Percentiles rank a stretch among this genome's conserved stretches.
Conservation (phyloP, 495 filamentous ascomycete species). For the Venustampulla echinocandica region DNA sequence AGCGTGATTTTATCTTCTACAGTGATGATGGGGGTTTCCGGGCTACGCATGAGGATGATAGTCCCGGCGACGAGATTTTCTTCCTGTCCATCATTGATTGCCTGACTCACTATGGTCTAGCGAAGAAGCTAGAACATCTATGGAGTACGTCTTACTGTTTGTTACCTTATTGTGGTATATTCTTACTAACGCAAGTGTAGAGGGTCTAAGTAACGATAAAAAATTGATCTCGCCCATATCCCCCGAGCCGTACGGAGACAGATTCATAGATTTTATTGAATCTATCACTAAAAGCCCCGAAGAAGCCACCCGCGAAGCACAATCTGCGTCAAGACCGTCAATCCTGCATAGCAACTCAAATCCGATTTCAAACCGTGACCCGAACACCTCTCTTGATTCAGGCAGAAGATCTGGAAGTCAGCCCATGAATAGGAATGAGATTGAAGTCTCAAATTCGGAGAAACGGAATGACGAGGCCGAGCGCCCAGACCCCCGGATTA, state of each 20-base stretch:
- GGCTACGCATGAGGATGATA: conserved; percentile 85
- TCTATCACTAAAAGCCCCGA: conserved; percentile 83
- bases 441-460: conserved; percentile 34
- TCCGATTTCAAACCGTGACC: conserved; percentile 19
- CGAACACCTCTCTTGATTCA: conserved; percentile 16
- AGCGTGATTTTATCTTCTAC: conserved; percentile 64
- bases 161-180: background rate
- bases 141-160: conserved; percentile 13
- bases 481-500: conserved; percentile 35
- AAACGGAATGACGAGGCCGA: conserved; percentile 43
- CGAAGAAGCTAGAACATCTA: conserved; percentile 20
- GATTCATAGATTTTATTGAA: conserved; percentile 88
- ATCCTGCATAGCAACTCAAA: conserved; percentile 20
- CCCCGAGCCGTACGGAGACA: conserved; percentile 82
- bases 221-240: conserved; percentile 89
- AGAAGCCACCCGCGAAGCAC: conserved; percentile 59
- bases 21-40: conserved; percentile 87
- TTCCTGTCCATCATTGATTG: conserved; percentile 98
- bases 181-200: conserved; percentile 59
- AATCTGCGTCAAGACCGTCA: conserved; percentile 29
- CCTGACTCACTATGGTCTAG: conserved; percentile 57
- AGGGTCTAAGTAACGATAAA: conserved; percentile 73
- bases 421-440: conserved; percentile 37
- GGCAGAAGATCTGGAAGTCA: conserved; percentile 26
- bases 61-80: conserved; percentile 84